A percentile compares a stretch with the other conserved stretches of the same genome.
Conservation (phyloP, 2,329 filamentous ascomycete species). For the Pseudomassariella vexata region DNA sequence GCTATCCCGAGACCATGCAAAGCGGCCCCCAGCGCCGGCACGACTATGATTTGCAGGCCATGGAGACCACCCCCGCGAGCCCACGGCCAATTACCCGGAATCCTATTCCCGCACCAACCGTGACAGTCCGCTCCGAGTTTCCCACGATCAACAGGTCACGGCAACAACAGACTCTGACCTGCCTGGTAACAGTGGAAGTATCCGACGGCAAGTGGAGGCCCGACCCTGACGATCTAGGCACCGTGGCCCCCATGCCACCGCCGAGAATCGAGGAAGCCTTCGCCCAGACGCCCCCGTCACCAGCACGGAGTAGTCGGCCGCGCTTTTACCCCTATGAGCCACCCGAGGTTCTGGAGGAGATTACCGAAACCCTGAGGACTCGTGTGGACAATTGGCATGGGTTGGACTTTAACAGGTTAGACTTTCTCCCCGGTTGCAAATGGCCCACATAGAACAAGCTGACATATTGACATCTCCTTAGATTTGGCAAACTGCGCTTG, state of each 20-base stretch:
- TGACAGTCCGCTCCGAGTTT: conserved; percentile 96
- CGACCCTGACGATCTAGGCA: conserved; percentile 72
- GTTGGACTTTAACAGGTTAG: conserved; percentile 76
- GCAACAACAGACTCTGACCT: conserved; percentile 92
- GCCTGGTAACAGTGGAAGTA: conserved; percentile 89
- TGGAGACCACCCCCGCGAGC: conserved; percentile 79
- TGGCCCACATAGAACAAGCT: conserved; percentile 14
- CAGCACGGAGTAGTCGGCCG: conserved; percentile 46
- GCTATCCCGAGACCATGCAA: conserved; percentile 72
- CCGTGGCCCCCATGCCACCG: conserved; percentile 37
- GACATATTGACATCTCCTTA: conserved; percentile 34
- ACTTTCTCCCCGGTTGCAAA: conserved; percentile 5
- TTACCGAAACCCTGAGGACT: conserved; percentile 75
- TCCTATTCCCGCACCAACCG: conserved; percentile 81
- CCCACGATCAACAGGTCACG: conserved; percentile 87
- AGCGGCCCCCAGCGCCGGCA: conserved; percentile 68
- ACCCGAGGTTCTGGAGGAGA: conserved; percentile 70
- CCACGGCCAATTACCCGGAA: conserved; percentile 70
- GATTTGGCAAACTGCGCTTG: conserved; percentile 85
- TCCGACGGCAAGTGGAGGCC: conserved; percentile 87
- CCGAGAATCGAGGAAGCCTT: conserved; percentile 48
- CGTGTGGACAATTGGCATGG: conserved; percentile 99
- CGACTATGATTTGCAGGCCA: conserved; percentile 93
- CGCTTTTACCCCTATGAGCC: conserved; percentile 69
- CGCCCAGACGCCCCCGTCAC: conserved; percentile 51